Evolutionary conservation across 768 basidiomycete genomes (phyloP), one percentile per base, ranked within the genome.

Genomic region (Porphyrellus cyaneotinctus): DNA sequence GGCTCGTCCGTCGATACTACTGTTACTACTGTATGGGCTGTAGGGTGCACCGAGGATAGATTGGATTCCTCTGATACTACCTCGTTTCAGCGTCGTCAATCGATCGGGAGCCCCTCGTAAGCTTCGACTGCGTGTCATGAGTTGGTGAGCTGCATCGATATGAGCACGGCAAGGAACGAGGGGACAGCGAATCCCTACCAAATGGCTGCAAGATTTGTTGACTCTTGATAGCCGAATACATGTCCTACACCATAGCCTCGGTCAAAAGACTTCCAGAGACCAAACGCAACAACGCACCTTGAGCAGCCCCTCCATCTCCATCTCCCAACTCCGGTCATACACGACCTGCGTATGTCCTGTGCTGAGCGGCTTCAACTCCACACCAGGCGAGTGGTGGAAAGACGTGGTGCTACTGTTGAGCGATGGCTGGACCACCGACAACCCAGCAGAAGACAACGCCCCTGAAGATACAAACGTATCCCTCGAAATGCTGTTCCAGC

Each of bases 141-240:
- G 68, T 53, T 66, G 63, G 37, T 75, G 72, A 2, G 70, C 62
- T 57, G 60, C 53, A 3, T 79, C 78, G n/a, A 18, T 18, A 64
- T 23, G 82, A 85, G 23, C 81, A 79, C 37, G 74, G 75, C 14
- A 83, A 84, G 10, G 78, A 63, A 39, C 83, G 76, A 48, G 5
- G 4, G 26, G 63, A 56, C 43, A 62, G 52, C 26, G 59, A 58
- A 57, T 72, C 73, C 53, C 74, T 77, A 53, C 75, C 78, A 24
- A 85, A 69, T 2, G 94, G 94, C 57, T 95, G 89, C 35, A 95
- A 70, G 58, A 97, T 95, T 67, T 94, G 90, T 61, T 94, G 89
- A 36, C 77, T 82, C 73, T 95, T 94, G 71, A 98, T 85, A 9
- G 93, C 86, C 60, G 77, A 81, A 75, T 94, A 99, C 80, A 99